Percentiles rank a stretch among this genome's conserved stretches.
These are phyloP conservation scores for Fraxinus albicans DNA, from an alignment of 305 asterid species.

Conservation along the genomic window DNA sequence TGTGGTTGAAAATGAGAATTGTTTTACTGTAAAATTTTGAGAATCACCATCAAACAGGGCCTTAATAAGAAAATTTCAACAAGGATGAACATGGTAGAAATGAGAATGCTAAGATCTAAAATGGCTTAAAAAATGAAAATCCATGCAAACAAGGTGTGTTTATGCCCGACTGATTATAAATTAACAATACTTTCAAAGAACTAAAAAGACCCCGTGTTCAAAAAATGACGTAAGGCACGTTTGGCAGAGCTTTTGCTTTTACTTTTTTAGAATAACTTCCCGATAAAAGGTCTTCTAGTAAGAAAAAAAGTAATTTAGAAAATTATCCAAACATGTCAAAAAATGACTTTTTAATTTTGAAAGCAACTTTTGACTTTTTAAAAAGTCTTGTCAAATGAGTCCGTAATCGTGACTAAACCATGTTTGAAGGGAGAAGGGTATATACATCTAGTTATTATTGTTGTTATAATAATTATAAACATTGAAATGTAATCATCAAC, in stretches of 20 bases:
- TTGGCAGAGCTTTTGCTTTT: no score
- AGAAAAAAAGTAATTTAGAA: conserved; percentile 11
- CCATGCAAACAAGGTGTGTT: no score
- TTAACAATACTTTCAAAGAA: background rate
- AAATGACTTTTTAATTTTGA: no score
- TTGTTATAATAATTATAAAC: background rate
- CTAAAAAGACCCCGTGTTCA: background rate
- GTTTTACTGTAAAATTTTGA: no score
- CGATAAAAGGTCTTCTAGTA: background rate
- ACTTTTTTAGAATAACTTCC: no score
- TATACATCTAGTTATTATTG: background rate
- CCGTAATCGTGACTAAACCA: no score
- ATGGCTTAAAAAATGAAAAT: background rate
- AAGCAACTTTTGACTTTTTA: no score
- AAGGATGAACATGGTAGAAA: background rate
- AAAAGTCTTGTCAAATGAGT: background rate
- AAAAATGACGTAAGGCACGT: background rate
- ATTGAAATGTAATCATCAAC: background rate
- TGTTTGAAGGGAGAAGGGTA: background rate
- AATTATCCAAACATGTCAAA: background rate
- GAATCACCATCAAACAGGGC: no score
- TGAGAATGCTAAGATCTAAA: background rate
- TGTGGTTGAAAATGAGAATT: no score
- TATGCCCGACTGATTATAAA: background rate
- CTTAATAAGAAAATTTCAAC: background rate